Conservation (phyloP, 1,284 basidiomycete species). For the Fomitiporia mediterranea region DNA sequence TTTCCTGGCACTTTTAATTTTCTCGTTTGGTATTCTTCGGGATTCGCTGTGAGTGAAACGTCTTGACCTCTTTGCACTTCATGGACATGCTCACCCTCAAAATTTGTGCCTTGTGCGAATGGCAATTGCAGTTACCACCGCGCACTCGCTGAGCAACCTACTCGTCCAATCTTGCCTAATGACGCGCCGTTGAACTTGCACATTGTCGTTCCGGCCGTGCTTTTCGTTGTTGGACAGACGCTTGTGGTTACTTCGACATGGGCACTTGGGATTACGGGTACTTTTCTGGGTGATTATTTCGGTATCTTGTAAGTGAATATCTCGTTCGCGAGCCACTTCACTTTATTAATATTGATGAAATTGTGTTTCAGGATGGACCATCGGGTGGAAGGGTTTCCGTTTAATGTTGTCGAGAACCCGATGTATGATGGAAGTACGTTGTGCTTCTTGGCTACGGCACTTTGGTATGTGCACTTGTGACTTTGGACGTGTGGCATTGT, state of each 20-base stretch:
- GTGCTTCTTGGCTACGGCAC: conserved; percentile 77
- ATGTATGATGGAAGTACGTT: conserved; percentile 95
- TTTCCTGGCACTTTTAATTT: conserved; percentile 87
- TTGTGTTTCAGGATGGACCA: conserved; percentile 60
- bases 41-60: conserved; percentile 72
- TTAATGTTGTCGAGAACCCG: conserved; percentile 89
- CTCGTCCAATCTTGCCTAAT: conserved; percentile 46
- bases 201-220: conserved; percentile 55
- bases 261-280: conserved; percentile 90
- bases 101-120: too few species aligned
- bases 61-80: background rate
- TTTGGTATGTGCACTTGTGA: conserved; percentile 55
- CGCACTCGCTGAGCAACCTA: conserved; percentile 73
- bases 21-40: conserved; percentile 79
- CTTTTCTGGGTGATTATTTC: conserved; percentile 96
- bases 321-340: too few species aligned
- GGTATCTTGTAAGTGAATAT: conserved; percentile 63
- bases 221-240: conserved; percentile 72
- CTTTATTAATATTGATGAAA: background rate
- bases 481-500: conserved; percentile 9
- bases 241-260: conserved; percentile 89
- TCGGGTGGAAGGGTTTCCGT: conserved; percentile 86
- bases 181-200: conserved; percentile 42
- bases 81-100: too few species aligned
- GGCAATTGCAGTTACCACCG: conserved; percentile 68